These are phyloP conservation scores for Neurospora tetraspora DNA, from an alignment of 495 filamentous ascomycete species.

Conservation along the genomic window DNA sequence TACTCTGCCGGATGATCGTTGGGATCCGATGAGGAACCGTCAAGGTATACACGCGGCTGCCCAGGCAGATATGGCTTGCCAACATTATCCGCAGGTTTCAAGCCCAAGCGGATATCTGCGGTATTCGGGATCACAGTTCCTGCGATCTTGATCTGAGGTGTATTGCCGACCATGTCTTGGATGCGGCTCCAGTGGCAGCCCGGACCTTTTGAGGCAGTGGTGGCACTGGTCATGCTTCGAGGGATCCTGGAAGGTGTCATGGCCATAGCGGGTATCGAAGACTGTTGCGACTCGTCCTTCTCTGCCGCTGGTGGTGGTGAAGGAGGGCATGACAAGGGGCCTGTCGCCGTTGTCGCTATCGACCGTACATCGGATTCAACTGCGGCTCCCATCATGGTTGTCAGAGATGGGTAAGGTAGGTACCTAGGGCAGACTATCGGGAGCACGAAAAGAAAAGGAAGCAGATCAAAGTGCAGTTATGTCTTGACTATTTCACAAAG, in stretches of 20 bases:
- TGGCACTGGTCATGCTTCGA: neutral
- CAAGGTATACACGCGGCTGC: conserved; percentile 16
- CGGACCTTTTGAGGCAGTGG: neutral
- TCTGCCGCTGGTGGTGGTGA: neutral
- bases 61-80: conserved; percentile 14
- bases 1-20: conserved; percentile 8
- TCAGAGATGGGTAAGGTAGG: neutral
- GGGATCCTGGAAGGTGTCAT: neutral
- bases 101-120: neutral
- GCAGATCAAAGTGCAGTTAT: neutral
- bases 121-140: neutral
- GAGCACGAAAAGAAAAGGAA: neutral
- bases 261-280: neutral
- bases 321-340: neutral
- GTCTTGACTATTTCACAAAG: neutral
- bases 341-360: neutral
- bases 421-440: neutral
- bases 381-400: neutral
- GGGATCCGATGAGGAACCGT: neutral
- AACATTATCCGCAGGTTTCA: neutral
- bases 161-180: neutral
- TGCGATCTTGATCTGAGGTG: neutral
- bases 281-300: neutral
- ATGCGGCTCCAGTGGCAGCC: neutral
- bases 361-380: neutral